Base-by-base conservation (phyloP, 805 yeast species). In the Kregervanrija pseudodelftensis region DNA sequence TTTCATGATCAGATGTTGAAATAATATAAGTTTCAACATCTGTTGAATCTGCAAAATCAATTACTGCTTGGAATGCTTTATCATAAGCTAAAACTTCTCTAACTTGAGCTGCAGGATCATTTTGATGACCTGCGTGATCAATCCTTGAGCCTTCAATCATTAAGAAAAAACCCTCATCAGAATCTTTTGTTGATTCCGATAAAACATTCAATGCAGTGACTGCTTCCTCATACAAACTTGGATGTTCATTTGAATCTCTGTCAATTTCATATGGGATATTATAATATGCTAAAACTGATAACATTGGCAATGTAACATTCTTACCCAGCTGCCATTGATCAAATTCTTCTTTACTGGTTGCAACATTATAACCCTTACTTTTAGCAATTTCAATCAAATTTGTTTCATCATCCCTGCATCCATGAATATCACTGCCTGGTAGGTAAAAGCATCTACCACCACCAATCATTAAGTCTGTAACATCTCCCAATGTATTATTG, bases 21-120 rank as follows among this genome's bases (percentile, higher is more conserved):
- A 90, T 70, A 36, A 87, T 74, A 38, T 84, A 69, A 3, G 96
- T 87, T 54, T 88, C 96, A 11, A 76, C 79, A 41, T 84, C 87
- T 2, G 84, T 58, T 8, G 70, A 59, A 53, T 82, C 79, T 34
- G 83, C 85, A 60, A 79, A 88, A 36, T 85, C 78, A 43, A 77
- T 64, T 2, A 82, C 95, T 10, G 86, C 84, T 49, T 74, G 64
- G 66, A 85, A 87, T 3, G 95, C 89, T 48, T 77, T 79, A 61
- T 86, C 95, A 62, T 80, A 90, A 2, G 95, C 96, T 54, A 89
- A 68, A 4, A 87, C 91, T 65, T 90, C 97, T 57, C 89, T 74
- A 5, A 86, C 95, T 67, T 89, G 96, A 8, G 96, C 95, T 7
- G 91, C 91, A 10, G 97, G 91, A 61, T 90, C 97, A 59, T 90